Conservation (phyloP, 805 yeast genomes). For the Candida ipomoeae region DNA sequence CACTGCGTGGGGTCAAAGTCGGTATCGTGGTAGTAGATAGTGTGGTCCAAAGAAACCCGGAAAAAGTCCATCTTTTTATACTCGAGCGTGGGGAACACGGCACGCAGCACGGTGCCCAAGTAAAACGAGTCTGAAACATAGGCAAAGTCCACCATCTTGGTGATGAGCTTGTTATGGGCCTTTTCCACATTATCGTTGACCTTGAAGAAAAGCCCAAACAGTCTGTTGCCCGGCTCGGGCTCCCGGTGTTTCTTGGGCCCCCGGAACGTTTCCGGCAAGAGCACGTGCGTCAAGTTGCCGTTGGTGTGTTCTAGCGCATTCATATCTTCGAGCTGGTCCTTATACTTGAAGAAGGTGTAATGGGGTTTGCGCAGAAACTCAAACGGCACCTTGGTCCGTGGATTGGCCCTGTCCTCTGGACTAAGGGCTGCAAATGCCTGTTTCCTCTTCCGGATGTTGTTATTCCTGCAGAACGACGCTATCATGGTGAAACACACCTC, state of each 20-base stretch:
- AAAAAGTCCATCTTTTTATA: slow-evolving; percentile 22
- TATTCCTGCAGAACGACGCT: slow-evolving; percentile 23
- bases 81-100: slow-evolving; percentile 15
- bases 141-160: slow-evolving; percentile 21
- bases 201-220: slow-evolving; percentile 29
- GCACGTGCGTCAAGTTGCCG: slow-evolving; percentile 25
- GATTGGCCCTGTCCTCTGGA: slow-evolving; percentile 13
- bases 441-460: slow-evolving; percentile 12
- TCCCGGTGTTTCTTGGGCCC: slow-evolving; percentile 8
- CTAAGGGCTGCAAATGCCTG: slow-evolving; percentile 9
- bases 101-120: slow-evolving; percentile 25
- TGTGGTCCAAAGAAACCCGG: slow-evolving; percentile 37
- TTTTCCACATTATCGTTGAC: slow-evolving; percentile 24
- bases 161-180: slow-evolving; percentile 19
- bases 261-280: slow-evolving; percentile 21
- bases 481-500: slow-evolving; percentile 21
- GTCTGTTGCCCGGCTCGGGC: slow-evolving; percentile 18
- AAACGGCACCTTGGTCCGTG: slow-evolving; percentile 17
- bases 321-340: slow-evolving; percentile 12
- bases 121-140: slow-evolving; percentile 31
- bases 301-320: slow-evolving; percentile 24
- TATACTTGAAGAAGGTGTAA: slow-evolving; percentile 19
- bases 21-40: slow-evolving; percentile 32
- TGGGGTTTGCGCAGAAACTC: slow-evolving; percentile 22
- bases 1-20: slow-evolving; percentile 35